A percentile compares a stretch with the other conserved stretches of the same genome.
These are phyloP conservation scores for Oemleria cerasiformis DNA, from an alignment of 306 rosid genomes.

Conservation along the genomic window DNA sequence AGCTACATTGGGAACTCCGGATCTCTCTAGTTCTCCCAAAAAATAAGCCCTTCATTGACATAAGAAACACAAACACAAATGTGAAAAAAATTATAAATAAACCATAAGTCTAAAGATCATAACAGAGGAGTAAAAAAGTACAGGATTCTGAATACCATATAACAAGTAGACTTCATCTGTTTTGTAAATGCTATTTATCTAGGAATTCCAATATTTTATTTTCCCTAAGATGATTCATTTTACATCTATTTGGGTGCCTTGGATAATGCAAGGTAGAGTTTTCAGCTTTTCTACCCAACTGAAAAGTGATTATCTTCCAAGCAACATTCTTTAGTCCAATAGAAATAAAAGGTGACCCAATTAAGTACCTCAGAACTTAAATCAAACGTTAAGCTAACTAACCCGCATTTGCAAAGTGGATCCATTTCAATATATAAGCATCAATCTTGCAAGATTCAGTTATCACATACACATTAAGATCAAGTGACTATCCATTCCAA, in stretches of 20 bases:
- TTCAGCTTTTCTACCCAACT: background rate
- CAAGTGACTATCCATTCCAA: background rate
- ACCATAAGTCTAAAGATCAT: background rate
- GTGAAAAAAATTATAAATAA: background rate
- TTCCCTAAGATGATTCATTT: background rate
- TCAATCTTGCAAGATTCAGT: background rate
- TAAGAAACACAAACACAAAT: slow-evolving; percentile 1
- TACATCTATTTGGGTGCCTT: background rate
- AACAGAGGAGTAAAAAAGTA: background rate
- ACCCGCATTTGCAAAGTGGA: background rate
- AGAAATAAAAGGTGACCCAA: background rate
- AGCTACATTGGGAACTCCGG: slow-evolving; percentile 66
- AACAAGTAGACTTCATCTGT: background rate
- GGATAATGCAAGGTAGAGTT: background rate
- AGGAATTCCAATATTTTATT: background rate
- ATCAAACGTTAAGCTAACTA: background rate
- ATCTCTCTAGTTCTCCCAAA: slow-evolving; percentile 43
- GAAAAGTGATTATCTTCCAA: background rate
- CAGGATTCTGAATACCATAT: background rate
- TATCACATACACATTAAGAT: background rate
- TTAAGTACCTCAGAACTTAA: background rate
- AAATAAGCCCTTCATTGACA: slow-evolving; percentile 55
- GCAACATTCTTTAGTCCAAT: background rate
- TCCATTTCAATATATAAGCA: background rate
- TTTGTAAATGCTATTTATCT: background rate